Evolutionary conservation across 2,329 filamentous ascomycete species (phyloP).

Genomic region (Calonectria leucothoes): DNA sequence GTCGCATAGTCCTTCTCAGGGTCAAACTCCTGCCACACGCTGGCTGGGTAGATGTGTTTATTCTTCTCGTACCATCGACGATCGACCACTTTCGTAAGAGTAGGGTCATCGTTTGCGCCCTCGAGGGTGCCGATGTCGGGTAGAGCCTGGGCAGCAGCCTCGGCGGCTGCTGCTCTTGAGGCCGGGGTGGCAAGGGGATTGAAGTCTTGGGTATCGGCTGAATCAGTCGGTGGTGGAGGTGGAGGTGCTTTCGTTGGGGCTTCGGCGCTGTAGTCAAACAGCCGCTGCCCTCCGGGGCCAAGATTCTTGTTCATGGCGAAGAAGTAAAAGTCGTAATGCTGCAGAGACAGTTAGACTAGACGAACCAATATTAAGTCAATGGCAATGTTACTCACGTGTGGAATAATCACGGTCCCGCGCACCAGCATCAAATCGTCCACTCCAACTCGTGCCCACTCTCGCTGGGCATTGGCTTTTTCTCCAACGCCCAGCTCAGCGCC

Average conservation of each 20-base stretch:
- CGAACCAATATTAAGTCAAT: slow-evolving; percentile 11
- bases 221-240: slow-evolving; percentile 44
- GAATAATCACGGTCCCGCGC: slow-evolving; percentile 89
- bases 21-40: slow-evolving; percentile 95
- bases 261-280: slow-evolving; percentile 81
- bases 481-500: slow-evolving; percentile 85
- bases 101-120: slow-evolving; percentile 81
- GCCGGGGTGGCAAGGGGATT: slow-evolving; percentile 44
- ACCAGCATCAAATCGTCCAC: slow-evolving; percentile 97
- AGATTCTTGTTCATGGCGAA: slow-evolving; percentile 91
- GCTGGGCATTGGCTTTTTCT: slow-evolving; percentile 72
- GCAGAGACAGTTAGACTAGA: slow-evolving; percentile 35
- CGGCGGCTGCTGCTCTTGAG: slow-evolving; percentile 50
- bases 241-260: slow-evolving; percentile 46
- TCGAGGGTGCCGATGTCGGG: slow-evolving; percentile 71
- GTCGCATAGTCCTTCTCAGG: slow-evolving; percentile 86
- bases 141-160: slow-evolving; percentile 43
- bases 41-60: slow-evolving; percentile 98
- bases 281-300: slow-evolving; percentile 75
- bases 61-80: slow-evolving; percentile 96
- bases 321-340: slow-evolving; percentile 98
- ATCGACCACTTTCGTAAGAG: slow-evolving; percentile 92
- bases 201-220: background rate
- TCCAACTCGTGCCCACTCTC: slow-evolving; percentile 92
- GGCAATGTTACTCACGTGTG: slow-evolving; percentile 76